These are phyloP conservation scores for Aureobasidium sp. DNA, from an alignment of 2,329 filamentous ascomycete genomes.

Conservation along the genomic window DNA sequence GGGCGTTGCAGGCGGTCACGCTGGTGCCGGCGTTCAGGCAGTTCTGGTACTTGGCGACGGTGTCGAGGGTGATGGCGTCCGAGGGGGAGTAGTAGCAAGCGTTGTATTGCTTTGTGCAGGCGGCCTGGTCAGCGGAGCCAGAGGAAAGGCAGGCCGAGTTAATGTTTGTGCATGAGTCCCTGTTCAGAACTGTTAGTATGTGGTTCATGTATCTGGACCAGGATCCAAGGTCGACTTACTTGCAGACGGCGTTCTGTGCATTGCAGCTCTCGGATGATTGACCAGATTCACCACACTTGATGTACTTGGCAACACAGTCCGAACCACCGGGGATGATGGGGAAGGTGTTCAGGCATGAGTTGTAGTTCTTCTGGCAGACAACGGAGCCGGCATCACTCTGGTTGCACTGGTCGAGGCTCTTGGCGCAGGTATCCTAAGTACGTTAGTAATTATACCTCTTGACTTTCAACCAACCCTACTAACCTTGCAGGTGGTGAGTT, in stretches of 20 bases:
- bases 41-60: conserved; percentile 7
- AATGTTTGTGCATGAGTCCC: neutral
- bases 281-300: conserved; percentile 1
- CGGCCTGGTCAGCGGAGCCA: neutral
- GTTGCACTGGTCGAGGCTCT: neutral
- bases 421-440: neutral
- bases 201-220: too few relatives aligned
- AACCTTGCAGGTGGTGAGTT: neutral
- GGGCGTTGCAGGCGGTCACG: neutral
- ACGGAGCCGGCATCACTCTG: neutral
- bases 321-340: conserved; percentile 5
- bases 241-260: conserved; percentile 1
- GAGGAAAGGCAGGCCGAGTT: neutral
- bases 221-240: neutral
- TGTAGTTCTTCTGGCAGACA: conserved; percentile 8
- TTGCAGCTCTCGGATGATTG: neutral
- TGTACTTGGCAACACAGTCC: conserved; percentile 9
- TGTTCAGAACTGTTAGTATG: neutral
- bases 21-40: neutral
- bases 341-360: conserved; percentile 10
- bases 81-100: neutral
- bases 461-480: too few relatives aligned
- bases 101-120: neutral
- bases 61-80: neutral
- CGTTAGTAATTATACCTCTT: too few relatives aligned